Evolutionary conservation across 1,139 yeast species (phyloP), one percentile per base, ranked within the genome.

Genomic region (Yamadazyma sp.): DNA sequence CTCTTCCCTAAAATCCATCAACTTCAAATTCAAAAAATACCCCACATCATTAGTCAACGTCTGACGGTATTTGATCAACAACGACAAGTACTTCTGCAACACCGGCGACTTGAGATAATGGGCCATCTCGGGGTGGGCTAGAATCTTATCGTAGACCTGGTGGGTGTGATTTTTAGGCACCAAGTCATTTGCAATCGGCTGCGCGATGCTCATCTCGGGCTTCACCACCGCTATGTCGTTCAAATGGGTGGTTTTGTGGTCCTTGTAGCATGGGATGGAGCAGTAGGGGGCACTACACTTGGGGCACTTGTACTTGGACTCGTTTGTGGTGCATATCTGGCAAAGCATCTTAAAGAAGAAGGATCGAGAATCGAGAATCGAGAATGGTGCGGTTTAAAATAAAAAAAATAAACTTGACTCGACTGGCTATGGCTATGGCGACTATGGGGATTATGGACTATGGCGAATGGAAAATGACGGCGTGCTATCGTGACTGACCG

Each of bases 241-340:
- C 9, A 12, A 6, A 26, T 33, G 35, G 25, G 18, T 4, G 4
- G 3, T 3, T 26, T 26, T 33, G 20, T 33, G 35, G 12, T 3
- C 4, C 54, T 82, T 82, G 54, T 73, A 83, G 47, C 90, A 83
- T 1, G 42, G 47, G 9, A 83, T 42, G 0, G 86, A 78, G 49
- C 90, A 83, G 55, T 70, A 70, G 3, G 40, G 50, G 2, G 59
- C 45, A 1, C 42, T 33, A 41, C 88, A 81, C 43, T 67, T 73
- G 2, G 88, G 86, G 52, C 89, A 82, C 49, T 73, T 80, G 56
- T 82, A 82, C 48, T 78, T 80, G 23, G 76, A 62, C 29, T 59
- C 61, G 2, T 56, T 48, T 2, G 37, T 52, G 2, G 48, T 37
- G 48, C 86, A 80, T 6, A 81, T 68, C 12, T 60, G 64, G 57